These are phyloP conservation scores for Solanum dulcamara DNA, from an alignment of 257 asterid species.

Conservation along the genomic window DNA sequence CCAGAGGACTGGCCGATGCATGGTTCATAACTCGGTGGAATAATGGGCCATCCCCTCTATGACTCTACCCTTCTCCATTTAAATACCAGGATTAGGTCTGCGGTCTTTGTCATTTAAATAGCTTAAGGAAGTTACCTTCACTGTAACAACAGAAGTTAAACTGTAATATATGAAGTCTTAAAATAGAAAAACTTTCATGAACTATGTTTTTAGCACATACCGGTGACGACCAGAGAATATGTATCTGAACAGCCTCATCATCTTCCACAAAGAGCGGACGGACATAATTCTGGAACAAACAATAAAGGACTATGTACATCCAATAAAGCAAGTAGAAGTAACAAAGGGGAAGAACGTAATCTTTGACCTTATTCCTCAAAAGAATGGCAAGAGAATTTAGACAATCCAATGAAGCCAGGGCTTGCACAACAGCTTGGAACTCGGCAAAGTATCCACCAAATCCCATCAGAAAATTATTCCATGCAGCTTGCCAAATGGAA, in stretches of 20 bases:
- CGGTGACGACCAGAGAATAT: slow-evolving; percentile 84
- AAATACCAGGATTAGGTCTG: background rate
- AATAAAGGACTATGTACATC: background rate
- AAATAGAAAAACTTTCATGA: background rate
- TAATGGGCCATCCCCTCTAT: background rate
- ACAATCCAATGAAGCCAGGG: slow-evolving; percentile 84
- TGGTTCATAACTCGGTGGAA: background rate
- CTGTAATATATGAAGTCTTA: background rate
- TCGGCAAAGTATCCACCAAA: slow-evolving; percentile 58
- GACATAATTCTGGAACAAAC: slow-evolving; percentile 52
- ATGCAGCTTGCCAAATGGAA: slow-evolving; percentile 60
- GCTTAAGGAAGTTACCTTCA: background rate
- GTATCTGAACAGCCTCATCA: slow-evolving; percentile 74
- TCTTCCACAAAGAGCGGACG: slow-evolving; percentile 62
- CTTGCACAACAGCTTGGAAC: slow-evolving; percentile 82
- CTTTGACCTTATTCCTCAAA: slow-evolving; percentile 63
- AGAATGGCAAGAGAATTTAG: slow-evolving; percentile 68
- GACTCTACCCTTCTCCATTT: background rate
- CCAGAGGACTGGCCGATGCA: background rate
- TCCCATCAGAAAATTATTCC: slow-evolving; percentile 53
- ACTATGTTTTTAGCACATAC: slow-evolving; percentile 28
- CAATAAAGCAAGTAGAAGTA: background rate
- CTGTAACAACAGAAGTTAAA: background rate
- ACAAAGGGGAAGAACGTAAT: background rate
- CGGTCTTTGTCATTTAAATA: background rate